Base-by-base conservation (phyloP, 2,329 filamentous ascomycete species). In the Penicillium italicum region DNA sequence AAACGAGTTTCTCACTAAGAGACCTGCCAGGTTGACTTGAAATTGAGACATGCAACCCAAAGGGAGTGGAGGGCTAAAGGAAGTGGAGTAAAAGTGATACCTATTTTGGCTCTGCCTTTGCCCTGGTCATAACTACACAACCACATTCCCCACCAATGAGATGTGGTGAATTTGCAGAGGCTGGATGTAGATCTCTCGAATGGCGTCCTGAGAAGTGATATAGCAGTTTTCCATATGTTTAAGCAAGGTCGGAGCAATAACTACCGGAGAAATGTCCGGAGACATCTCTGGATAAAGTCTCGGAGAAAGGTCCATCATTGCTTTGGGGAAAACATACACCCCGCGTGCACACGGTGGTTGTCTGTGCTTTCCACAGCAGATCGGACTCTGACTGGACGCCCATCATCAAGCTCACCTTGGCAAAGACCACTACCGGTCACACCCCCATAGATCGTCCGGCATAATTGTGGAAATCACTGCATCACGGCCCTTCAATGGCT, bases 81-180 rank as follows among this genome's bases (percentile, higher is more conserved):
- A n/a, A 69, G 8, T 36, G 26, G 24, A 24, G 3, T 24, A 24
- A 3, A 24, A 24, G 24, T 5, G 24, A 5, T 24, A 5, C 3
- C 24, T 24, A 24, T 24, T 24, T 5, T 24, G 5, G 24, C 24
- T 24, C 3, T 24, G 24, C 24, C 24, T 24, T n/a, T n/a, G n/a
- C n/a, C n/a, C n/a, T n/a, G n/a, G n/a, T n/a, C n/a, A n/a, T n/a
- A n/a, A n/a, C n/a, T n/a, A n/a, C n/a, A n/a, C n/a, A n/a, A n/a
- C n/a, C n/a, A n/a, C n/a, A n/a, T 24, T 75, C 43, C 77, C 78
- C 34, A 78, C 63, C 61, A 78, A 61, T 18, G 75, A 75, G 73
- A 77, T 76, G 51, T 76, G 75, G 64, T 76, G 75, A 53, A 78
- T 77, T 26, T 75, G 76, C 64, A 77, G 74, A 0, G 74, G 74